Evolutionary conservation across 2,329 filamentous ascomycete genomes (phyloP).

Genomic region (Didymella segeticola): DNA sequence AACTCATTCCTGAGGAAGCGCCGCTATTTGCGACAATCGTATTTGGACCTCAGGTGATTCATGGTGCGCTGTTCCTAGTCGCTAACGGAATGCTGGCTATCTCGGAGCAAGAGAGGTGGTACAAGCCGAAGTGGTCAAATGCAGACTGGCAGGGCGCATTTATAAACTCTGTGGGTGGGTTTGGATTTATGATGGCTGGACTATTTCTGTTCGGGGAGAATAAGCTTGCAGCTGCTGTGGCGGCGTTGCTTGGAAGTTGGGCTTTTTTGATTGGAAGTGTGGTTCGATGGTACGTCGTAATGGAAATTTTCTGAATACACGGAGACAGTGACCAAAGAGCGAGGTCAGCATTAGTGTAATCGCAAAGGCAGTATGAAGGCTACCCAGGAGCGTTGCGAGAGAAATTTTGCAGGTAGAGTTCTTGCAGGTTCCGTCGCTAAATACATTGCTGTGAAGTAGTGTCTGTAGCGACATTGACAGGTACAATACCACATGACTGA

Average conservation of each 20-base stretch:
- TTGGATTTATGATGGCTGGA: conserved; percentile 39
- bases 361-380: no score
- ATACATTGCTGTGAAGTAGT: no score
- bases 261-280: conserved; percentile 37
- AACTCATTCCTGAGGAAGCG: conserved; percentile 26
- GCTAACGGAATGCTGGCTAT: conserved; percentile 38
- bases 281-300: conserved; percentile 34
- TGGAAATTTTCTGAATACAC: conserved; percentile 27
- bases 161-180: conserved; percentile 34
- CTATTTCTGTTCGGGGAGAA: conserved; percentile 28
- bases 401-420: no score
- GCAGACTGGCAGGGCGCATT: conserved; percentile 38
- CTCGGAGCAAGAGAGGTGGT: conserved; percentile 37
- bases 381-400: no score
- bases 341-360: no score
- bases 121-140: conserved; percentile 28
- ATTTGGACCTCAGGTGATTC: conserved; percentile 35
- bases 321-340: no score
- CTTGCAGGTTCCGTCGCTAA: no score
- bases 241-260: conserved; percentile 34
- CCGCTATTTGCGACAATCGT: conserved; percentile 26
- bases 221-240: conserved; percentile 21
- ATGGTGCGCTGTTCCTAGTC: conserved; percentile 34
- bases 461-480: no score
- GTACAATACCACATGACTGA: no score